phyloP scores from a whole-genome alignment of 2,329 filamentous ascomycete species.

The Mariannaea elegans region DNA sequence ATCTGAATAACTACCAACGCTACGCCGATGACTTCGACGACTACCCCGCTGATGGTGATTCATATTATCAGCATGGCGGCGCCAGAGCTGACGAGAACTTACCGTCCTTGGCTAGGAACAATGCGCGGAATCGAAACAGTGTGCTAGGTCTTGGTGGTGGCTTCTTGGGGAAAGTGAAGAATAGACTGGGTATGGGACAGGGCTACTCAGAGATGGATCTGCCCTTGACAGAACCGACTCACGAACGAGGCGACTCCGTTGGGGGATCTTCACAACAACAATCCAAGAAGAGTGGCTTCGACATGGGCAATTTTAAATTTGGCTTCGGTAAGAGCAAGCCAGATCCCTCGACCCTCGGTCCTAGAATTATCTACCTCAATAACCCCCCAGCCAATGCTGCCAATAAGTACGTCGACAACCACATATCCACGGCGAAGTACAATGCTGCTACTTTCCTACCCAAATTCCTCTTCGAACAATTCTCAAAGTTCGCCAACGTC shows the following conservation, averaged over 20 bases:
- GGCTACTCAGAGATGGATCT: slow-evolving; percentile 98
- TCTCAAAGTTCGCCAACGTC: slow-evolving; percentile 98
- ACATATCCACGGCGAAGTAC: slow-evolving; percentile 98
- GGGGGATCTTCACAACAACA: slow-evolving; percentile 53
- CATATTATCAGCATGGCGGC: slow-evolving; percentile 82
- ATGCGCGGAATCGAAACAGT: slow-evolving; percentile 84
- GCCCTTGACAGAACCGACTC: slow-evolving; percentile 81
- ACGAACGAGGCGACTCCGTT: slow-evolving; percentile 50
- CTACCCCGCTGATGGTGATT: slow-evolving; percentile 78
- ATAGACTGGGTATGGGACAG: slow-evolving; percentile 86
- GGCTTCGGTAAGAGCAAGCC: slow-evolving; percentile 85
- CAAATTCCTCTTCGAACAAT: slow-evolving; percentile 98
- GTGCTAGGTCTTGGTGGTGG: slow-evolving; percentile 88
- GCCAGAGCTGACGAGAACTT: slow-evolving; percentile 66
- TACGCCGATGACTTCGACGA: slow-evolving; percentile 92
- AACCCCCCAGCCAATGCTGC: slow-evolving; percentile 90
- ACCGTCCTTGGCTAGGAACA: slow-evolving; percentile 48
- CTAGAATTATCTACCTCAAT: slow-evolving; percentile 93
- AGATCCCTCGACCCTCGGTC: slow-evolving; percentile 90
- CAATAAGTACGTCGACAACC: slow-evolving; percentile 95
- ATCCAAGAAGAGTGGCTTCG: slow-evolving; percentile 59
- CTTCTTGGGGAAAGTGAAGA: slow-evolving; percentile 86
- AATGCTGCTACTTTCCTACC: slow-evolving; percentile 92
- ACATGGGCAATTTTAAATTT: slow-evolving; percentile 86
- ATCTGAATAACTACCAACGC: slow-evolving; percentile 85